Evolutionary conservation across 2,329 filamentous ascomycete species (phyloP).

Genomic region (Zalaria obscura): DNA sequence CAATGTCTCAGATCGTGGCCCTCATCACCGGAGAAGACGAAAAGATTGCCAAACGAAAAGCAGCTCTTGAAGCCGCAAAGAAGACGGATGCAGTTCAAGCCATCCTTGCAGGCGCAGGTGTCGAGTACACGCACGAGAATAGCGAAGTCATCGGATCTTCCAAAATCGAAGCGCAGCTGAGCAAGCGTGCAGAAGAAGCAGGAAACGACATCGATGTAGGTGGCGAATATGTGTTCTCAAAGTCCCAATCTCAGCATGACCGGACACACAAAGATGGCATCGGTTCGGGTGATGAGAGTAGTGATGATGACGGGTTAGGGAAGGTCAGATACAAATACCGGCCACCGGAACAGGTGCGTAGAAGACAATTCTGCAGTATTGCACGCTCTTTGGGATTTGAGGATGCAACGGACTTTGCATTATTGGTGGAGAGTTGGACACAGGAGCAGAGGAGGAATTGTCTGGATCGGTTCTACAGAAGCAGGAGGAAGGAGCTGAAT

Average conservation of each 20-base stretch:
- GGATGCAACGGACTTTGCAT: conserved; percentile 68
- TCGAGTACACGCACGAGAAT: conserved; percentile 94
- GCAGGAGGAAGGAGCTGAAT: conserved; percentile 40
- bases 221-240: conserved; percentile 43
- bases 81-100: conserved; percentile 68
- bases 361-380: conserved; percentile 84
- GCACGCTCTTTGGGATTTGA: conserved; percentile 60
- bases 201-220: conserved; percentile 37
- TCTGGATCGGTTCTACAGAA: conserved; percentile 66
- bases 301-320: conserved; percentile 7
- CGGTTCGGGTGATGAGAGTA: background rate
- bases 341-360: conserved; percentile 59
- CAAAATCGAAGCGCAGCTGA: conserved; percentile 79
- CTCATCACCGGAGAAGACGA: conserved; percentile 31
- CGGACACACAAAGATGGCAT: background rate
- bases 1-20: conserved; percentile 58
- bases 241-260: conserved; percentile 4
- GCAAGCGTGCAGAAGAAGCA: conserved; percentile 55
- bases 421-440: conserved; percentile 83
- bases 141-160: conserved; percentile 86
- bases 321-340: conserved; percentile 48
- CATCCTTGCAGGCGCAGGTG: conserved; percentile 74
- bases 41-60: conserved; percentile 13
- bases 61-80: conserved; percentile 18
- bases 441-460: conserved; percentile 66